Evolutionary conservation across 2,329 filamentous ascomycete species (phyloP).

Genomic region (Raffaelea ambrosiae): DNA sequence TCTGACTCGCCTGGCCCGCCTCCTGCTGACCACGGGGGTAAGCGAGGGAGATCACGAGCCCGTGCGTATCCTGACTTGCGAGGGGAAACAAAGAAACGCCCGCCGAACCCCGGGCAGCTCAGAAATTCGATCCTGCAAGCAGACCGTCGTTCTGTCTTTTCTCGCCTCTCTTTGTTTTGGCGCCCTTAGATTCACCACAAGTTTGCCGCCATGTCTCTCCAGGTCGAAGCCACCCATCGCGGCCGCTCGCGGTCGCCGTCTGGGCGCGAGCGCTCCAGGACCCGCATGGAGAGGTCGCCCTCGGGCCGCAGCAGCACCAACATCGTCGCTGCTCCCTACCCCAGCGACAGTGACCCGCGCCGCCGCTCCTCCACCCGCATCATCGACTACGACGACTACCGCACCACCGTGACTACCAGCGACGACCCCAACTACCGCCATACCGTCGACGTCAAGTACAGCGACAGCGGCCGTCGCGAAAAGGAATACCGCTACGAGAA

Average conservation of each 20-base stretch:
- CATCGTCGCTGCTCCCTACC: constrained; percentile 36
- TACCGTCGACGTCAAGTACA: constrained; percentile 19
- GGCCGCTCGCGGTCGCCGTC: constrained; percentile 39
- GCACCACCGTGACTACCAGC: constrained; percentile 14
- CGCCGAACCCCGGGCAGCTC: too few relatives aligned
- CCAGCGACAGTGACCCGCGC: constrained; percentile 26
- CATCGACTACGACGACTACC: constrained; percentile 20
- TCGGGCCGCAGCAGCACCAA: constrained; percentile 17
- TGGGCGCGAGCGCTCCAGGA: constrained; percentile 23
- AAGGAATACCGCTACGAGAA: constrained; percentile 17
- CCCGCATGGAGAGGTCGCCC: constrained; percentile 10
- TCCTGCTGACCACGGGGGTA: too few relatives aligned
- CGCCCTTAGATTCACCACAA: too few relatives aligned
- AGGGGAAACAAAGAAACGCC: too few relatives aligned
- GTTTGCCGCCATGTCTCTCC: constrained; percentile 38
- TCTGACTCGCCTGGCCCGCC: too few relatives aligned
- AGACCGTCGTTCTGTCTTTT: too few relatives aligned
- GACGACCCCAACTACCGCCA: constrained; percentile 25
- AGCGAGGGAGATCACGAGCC: too few relatives aligned
- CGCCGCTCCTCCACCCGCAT: constrained; percentile 21
- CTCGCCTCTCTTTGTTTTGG: too few relatives aligned
- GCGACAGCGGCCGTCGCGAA: constrained; percentile 16
- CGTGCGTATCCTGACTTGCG: too few relatives aligned
- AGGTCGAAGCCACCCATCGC: constrained; percentile 36
- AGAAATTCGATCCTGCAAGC: too few relatives aligned